Evolutionary conservation across 2,329 filamentous ascomycete genomes (phyloP).

Genomic region (Incumbomyces delicatus): DNA sequence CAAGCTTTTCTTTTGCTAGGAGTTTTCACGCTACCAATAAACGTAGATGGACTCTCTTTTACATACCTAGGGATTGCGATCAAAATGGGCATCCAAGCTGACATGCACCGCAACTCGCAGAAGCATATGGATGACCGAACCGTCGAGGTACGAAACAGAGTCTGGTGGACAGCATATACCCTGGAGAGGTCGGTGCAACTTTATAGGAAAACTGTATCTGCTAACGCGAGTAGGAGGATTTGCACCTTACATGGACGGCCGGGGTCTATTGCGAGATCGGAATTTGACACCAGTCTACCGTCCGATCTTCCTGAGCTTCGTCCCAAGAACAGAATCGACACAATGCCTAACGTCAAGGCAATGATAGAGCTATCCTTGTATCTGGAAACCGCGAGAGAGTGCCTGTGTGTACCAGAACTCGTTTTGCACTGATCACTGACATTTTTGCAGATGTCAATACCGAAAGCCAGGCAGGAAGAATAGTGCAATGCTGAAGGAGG

Average conservation of each 20-base stretch:
- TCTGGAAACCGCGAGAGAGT: slow-evolving; percentile 19
- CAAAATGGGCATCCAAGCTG: slow-evolving; percentile 45
- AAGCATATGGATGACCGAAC: slow-evolving; percentile 33
- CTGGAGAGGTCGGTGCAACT: slow-evolving; percentile 35
- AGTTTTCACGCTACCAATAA: slow-evolving; percentile 41
- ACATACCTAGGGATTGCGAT: slow-evolving; percentile 43
- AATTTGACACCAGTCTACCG: slow-evolving; percentile 41
- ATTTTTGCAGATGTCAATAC: not conserved
- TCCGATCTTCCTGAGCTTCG: slow-evolving; percentile 20
- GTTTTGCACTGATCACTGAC: not conserved
- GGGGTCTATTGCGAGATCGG: slow-evolving; percentile 38
- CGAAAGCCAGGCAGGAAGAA: too few relatives aligned
- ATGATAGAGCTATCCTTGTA: slow-evolving; percentile 17
- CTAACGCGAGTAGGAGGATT: slow-evolving; percentile 30
- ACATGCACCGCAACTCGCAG: slow-evolving; percentile 42
- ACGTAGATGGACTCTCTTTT: slow-evolving; percentile 42
- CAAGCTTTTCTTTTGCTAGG: slow-evolving; percentile 46
- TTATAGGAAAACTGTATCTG: not conserved
- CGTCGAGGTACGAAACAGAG: slow-evolving; percentile 40
- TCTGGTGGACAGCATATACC: slow-evolving; percentile 45
- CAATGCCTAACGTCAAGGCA: slow-evolving; percentile 31
- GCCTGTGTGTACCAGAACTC: slow-evolving; percentile 13
- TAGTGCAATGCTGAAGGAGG: too few relatives aligned
- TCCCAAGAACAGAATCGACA: slow-evolving; percentile 17
- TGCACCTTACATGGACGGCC: slow-evolving; percentile 45